Evolutionary conservation across 257 asterid genomes (phyloP).

Genomic region (Plantago ovata): DNA sequence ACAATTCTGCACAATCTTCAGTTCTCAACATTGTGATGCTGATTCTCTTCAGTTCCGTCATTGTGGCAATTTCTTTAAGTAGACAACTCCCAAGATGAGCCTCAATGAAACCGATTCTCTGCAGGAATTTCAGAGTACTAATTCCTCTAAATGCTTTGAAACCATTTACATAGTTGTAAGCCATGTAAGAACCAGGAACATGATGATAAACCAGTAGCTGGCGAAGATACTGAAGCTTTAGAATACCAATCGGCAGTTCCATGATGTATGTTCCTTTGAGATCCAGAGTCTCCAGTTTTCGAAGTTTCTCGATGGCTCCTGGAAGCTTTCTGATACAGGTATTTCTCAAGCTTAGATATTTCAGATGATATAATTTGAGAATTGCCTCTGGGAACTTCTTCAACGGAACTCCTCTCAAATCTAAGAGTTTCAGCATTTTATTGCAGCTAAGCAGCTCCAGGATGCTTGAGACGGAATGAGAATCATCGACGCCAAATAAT

Average conservation of each 20-base stretch:
- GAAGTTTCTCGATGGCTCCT: conserved; percentile 25
- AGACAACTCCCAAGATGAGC: conserved; percentile 21
- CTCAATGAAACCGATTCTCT: conserved; percentile 25
- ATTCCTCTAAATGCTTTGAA: conserved; percentile 33
- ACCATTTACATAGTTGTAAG: conserved; percentile 26
- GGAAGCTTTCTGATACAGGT: conserved; percentile 24
- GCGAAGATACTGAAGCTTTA: conserved; percentile 25
- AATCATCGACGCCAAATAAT: conserved; percentile 15
- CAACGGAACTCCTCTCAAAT: conserved; percentile 27
- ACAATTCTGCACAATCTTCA: conserved; percentile 27
- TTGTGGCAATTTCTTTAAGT: conserved; percentile 21
- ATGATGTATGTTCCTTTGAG: conserved; percentile 29
- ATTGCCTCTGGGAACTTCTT: conserved; percentile 21
- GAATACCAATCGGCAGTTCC: conserved; percentile 32
- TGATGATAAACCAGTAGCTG: conserved; percentile 28
- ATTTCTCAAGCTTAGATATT: conserved; percentile 30
- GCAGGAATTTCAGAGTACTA: conserved; percentile 24
- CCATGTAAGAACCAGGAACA: conserved; percentile 18
- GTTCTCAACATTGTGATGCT: conserved; percentile 27
- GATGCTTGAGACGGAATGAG: conserved; percentile 19
- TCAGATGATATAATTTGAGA: conserved; percentile 22
- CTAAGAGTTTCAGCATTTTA: conserved; percentile 28
- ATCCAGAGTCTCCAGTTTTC: conserved; percentile 31
- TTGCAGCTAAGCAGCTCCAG: conserved; percentile 16
- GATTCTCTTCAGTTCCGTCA: conserved; percentile 26